These are phyloP conservation scores for Triticum timopheevii DNA, from an alignment of 176 grass and related monocot genomes.

Conservation along the genomic window DNA sequence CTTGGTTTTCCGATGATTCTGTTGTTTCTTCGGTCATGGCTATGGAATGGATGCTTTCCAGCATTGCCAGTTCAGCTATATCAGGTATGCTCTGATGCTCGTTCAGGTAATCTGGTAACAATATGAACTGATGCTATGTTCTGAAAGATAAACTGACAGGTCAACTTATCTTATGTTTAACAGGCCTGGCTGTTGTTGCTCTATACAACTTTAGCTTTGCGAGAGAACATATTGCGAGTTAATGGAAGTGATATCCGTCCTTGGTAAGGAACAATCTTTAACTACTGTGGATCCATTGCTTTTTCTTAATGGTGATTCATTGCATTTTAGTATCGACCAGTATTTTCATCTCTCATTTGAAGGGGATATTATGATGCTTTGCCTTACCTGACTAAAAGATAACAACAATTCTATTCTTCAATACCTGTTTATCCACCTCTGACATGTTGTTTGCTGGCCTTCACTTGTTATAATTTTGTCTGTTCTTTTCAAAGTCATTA, in stretches of 20 bases:
- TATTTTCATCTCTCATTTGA: constrained; percentile 18
- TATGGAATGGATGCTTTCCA: constrained; percentile 91
- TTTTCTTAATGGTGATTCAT: neutral
- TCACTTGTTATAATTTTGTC: neutral
- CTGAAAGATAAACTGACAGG: constrained; percentile 15
- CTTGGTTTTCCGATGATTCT: constrained; percentile 84
- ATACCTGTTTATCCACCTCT: neutral
- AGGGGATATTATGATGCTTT: constrained; percentile 39
- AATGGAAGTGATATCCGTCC: constrained; percentile 89
- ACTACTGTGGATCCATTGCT: neutral
- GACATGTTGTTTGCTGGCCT: constrained; percentile 6
- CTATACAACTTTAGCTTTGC: constrained; percentile 84
- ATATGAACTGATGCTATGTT: constrained; percentile 24
- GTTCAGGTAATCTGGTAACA: neutral
- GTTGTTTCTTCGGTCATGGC: constrained; percentile 73
- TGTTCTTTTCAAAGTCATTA: neutral
- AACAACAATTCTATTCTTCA: neutral
- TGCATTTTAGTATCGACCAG: constrained; percentile 4
- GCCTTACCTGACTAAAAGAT: neutral
- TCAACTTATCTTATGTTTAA: constrained; percentile 37
- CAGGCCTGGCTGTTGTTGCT: constrained; percentile 83
- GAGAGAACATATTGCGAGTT: constrained; percentile 82
- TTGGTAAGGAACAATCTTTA: constrained; percentile 53
- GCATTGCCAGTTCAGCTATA: constrained; percentile 94
- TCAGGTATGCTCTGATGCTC: constrained; percentile 61